Percentiles rank a stretch among this genome's conserved stretches.
Evolutionary conservation across 129 eudicot genomes (phyloP).

Genomic region (Apium graveolens): DNA sequence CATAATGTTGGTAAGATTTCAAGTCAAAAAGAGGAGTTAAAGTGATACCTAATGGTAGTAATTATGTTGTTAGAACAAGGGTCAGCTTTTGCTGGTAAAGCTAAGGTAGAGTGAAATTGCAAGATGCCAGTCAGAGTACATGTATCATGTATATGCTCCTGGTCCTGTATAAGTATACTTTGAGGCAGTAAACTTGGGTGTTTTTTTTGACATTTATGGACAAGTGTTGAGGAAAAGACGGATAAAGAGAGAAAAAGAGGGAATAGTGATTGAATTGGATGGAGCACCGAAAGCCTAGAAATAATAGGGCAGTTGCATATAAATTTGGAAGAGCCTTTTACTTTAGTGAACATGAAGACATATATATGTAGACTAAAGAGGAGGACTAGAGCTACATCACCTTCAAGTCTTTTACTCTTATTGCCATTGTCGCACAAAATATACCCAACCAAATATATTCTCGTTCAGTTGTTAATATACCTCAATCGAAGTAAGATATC

Average conservation of each 20-base stretch:
- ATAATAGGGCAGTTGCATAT: background rate
- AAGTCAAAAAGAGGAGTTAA: slow-evolving; percentile 23
- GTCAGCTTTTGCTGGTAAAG: slow-evolving; percentile 30
- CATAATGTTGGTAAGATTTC: slow-evolving; percentile 5
- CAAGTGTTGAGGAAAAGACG: slow-evolving; percentile 14
- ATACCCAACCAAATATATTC: background rate
- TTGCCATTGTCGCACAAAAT: background rate
- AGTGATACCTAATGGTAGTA: background rate
- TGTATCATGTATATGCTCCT: background rate
- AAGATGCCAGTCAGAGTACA: slow-evolving; percentile 12
- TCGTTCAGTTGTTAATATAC: too few relatives aligned
- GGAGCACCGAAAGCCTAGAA: slow-evolving; percentile 59
- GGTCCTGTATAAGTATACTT: background rate
- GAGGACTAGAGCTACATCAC: background rate
- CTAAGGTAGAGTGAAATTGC: slow-evolving; percentile 10
- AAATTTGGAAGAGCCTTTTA: slow-evolving; percentile 8
- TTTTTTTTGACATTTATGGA: slow-evolving; percentile 17
- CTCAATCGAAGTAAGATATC: too few relatives aligned
- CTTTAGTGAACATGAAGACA: slow-evolving; percentile 5
- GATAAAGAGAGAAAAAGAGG: slow-evolving; percentile 10
- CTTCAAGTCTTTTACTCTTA: background rate
- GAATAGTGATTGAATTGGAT: slow-evolving; percentile 28
- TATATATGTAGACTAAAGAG: background rate
- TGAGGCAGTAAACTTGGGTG: slow-evolving; percentile 11
- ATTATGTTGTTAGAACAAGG: slow-evolving; percentile 13